Percentiles rank a stretch among this genome's conserved stretches.
Evolutionary conservation across 441 rosid genomes (phyloP).

Genomic region (Eutrema salsugineum): DNA sequence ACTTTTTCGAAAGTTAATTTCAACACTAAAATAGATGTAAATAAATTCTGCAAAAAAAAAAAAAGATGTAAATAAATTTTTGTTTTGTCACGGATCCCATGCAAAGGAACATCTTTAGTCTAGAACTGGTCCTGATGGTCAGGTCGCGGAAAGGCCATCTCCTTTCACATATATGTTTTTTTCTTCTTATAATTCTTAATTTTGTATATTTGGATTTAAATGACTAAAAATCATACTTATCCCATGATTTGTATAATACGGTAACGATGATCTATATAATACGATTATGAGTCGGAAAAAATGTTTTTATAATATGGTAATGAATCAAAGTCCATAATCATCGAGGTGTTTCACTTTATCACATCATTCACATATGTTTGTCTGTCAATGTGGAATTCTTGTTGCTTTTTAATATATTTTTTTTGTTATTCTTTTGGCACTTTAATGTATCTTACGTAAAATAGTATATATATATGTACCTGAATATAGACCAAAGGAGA

Average conservation of each 20-base stretch:
- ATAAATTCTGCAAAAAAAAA: too few relatives aligned
- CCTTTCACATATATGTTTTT: neutral
- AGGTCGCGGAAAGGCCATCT: neutral
- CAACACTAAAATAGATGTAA: neutral
- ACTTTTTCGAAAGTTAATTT: neutral
- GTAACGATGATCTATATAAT: too few relatives aligned
- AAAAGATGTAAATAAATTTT: neutral
- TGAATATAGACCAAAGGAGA: slow-evolving; percentile 62
- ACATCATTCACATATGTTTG: neutral
- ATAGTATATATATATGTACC: slow-evolving; percentile 34
- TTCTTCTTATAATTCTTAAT: neutral
- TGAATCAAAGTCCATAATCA: too few relatives aligned
- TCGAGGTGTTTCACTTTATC: neutral
- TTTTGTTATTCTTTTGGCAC: neutral
- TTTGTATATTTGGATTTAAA: neutral
- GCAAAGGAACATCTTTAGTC: neutral
- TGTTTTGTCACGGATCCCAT: neutral
- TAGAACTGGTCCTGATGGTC: neutral
- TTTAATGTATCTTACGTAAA: neutral
- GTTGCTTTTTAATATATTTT: neutral
- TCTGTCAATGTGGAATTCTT: neutral
- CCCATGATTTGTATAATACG: too few relatives aligned
- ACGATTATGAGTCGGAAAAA: too few relatives aligned
- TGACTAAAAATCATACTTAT: too few relatives aligned
- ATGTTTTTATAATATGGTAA: too few relatives aligned